Conservation (phyloP, 2,329 filamentous ascomycete species). For the Penicillium sp. region DNA sequence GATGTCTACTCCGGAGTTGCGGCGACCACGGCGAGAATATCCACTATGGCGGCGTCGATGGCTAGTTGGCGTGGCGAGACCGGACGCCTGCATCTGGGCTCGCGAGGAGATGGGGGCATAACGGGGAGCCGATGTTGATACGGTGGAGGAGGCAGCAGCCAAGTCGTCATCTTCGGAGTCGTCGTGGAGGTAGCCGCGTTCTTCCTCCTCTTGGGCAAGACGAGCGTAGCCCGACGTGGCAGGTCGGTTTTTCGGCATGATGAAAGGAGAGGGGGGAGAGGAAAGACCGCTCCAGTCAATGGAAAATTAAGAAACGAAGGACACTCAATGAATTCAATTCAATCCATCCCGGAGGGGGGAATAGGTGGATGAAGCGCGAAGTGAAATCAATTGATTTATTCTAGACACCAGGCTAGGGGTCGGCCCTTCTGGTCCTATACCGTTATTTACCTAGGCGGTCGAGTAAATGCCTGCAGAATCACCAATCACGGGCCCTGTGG, state of each 20-base stretch:
- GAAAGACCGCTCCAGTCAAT: constrained; percentile 2
- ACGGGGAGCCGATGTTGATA: constrained; percentile 53
- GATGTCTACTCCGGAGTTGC: constrained; percentile 86
- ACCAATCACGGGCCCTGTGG: not conserved
- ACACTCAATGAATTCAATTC: constrained; percentile 11
- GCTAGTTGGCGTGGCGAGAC: constrained; percentile 36
- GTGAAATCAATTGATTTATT: constrained; percentile 5
- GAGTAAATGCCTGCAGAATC: constrained; percentile 4
- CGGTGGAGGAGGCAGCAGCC: constrained; percentile 48
- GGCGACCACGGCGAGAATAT: constrained; percentile 51
- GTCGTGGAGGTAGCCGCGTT: constrained; percentile 48
- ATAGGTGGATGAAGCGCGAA: constrained; percentile 7
- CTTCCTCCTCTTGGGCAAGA: constrained; percentile 71
- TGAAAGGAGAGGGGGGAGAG: constrained; percentile 22
- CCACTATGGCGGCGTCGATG: constrained; percentile 46
- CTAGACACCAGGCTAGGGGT: constrained; percentile 1
- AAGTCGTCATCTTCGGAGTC: constrained; percentile 64
- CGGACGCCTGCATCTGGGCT: constrained; percentile 48
- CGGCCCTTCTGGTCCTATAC: constrained; percentile 3
- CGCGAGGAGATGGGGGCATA: constrained; percentile 54
- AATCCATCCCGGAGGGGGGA: constrained; percentile 15
- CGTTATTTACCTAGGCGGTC: constrained; percentile 16
- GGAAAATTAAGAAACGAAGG: constrained; percentile 10
- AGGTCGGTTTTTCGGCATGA: constrained; percentile 63
- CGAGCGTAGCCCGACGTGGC: constrained; percentile 78